Evolutionary conservation across 176 grass and related monocot species (phyloP), one percentile per base, ranked within the genome.

Genomic region (Triticum turgidum): DNA sequence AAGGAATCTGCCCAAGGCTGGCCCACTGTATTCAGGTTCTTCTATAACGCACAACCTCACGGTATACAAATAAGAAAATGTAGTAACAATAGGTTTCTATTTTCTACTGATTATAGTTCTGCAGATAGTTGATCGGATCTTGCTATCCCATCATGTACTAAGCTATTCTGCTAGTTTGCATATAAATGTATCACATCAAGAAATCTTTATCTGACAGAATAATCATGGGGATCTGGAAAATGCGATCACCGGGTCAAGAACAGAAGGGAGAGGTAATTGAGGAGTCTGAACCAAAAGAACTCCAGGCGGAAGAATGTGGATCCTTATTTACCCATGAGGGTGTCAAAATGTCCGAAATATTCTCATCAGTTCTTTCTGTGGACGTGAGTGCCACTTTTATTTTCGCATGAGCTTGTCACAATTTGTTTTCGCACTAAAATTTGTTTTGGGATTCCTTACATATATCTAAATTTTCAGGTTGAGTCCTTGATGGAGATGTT

Each of bases 401-500:
- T 37, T 77, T 69, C 15, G 17, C 42, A 33, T 24, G 79, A 61
- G 44, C 80, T 82, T 78, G 18, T 37, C 51, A 69, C 15, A 80
- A 54, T 81, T 30, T 4, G 11, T 29, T 63, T 81, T 18, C 11
- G 30, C 25, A 85, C 17, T 25, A 80, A 10, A 61, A 51, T 69
- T 37, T 81, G 21, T 64, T 77, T 78, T 82, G 38, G 38, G 61
- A 9, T 75, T 37, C 34, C 35, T 11, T 72, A 6, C 1, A 5
- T 63, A 61, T 68, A 58, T 87, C 45, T 59, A 4, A 35, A 29
- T 87, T 51, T 85, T 42, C 77, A 91, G 89, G 89, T 88, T 32
- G 77, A 91, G 27, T 92, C 86, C 32, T 82, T 98, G 77, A 98
- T 98, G 94, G 94, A 98, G 87, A 83, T 98, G 77, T 98, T 94